Evolutionary conservation across 345 rosid genomes (phyloP), one percentile per base, ranked within the genome.

Genomic region (Nasturtium officinale): DNA sequence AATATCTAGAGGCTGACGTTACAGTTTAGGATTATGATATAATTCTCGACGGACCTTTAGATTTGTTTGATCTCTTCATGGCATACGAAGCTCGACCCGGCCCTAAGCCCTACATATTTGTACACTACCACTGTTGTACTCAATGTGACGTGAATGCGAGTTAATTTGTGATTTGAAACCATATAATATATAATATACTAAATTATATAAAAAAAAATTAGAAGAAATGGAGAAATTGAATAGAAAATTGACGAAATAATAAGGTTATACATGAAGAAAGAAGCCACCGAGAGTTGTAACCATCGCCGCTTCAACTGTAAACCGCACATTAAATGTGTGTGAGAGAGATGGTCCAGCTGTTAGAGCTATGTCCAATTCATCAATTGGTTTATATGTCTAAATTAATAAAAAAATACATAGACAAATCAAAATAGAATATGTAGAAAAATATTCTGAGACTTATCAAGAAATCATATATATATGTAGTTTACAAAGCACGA

Each of bases 261-360:
- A 60, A 46, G 20, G 54, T 61, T 15, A 45, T 52, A n/a, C n/a
- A 21, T 0, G 53, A 61, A 51, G 72, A 61, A n/a, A n/a, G n/a
- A n/a, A 43, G 74, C 65, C 51, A 76, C 64, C 48, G 33, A 54
- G 74, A 55, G 26, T 65, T 62, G 79, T 26, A 76, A 76, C 79
- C 70, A 76, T 53, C 79, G 79, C 68, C 40, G 79, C 79, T 76
- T 69, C 79, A 76, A 76, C 79, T 1, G 75, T 69, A 62, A 76
- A 69, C 79, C 16, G 70, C 29, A 54, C 75, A 76, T 61, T 76
- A 43, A 76, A 76, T 76, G 79, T 56, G 42, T 61, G 67, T 48
- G 53, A 43, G 18, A 56, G 59, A 21, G 48, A 73, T 45, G 50
- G 40, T 75, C 75, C 79, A 75, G 74, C 79, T 75, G 64, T 67